Conservation (phyloP, 129 eudicot species). For the Solidago caesia region DNA sequence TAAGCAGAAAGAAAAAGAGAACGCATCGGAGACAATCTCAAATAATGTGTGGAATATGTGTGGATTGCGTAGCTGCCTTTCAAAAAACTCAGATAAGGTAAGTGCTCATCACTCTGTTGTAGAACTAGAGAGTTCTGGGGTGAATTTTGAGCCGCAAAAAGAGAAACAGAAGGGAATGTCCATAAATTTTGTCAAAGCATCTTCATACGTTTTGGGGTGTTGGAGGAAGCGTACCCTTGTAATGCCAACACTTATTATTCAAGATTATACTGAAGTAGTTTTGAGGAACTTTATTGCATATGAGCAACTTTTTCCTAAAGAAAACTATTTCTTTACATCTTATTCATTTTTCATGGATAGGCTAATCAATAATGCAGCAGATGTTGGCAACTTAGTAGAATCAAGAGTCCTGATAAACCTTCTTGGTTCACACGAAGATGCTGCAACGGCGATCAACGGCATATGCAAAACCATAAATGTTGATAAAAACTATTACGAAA, state of each 20-base stretch:
- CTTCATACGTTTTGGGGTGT: neutral
- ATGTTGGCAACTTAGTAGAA: neutral
- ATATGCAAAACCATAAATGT: no score
- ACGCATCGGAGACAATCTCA: no score
- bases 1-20: no score
- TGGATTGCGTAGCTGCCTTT: no score
- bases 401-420: neutral
- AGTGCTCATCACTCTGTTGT: no score
- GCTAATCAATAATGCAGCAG: neutral
- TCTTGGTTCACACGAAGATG: no score
- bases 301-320: neutral
- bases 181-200: neutral
- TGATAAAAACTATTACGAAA: neutral
- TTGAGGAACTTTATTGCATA: constrained; percentile 9
- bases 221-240: neutral
- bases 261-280: constrained; percentile 6
- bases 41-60: no score
- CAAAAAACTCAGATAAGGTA: no score
- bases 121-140: no score
- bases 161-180: no score
- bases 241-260: neutral
- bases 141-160: no score
- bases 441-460: no score
- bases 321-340: constrained; percentile 4
- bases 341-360: neutral